A percentile compares a stretch with the other conserved stretches of the same genome.
phyloP scores from a whole-genome alignment of 1,284 basidiomycete species.

The Apiotrichum mycotoxinovorans region DNA sequence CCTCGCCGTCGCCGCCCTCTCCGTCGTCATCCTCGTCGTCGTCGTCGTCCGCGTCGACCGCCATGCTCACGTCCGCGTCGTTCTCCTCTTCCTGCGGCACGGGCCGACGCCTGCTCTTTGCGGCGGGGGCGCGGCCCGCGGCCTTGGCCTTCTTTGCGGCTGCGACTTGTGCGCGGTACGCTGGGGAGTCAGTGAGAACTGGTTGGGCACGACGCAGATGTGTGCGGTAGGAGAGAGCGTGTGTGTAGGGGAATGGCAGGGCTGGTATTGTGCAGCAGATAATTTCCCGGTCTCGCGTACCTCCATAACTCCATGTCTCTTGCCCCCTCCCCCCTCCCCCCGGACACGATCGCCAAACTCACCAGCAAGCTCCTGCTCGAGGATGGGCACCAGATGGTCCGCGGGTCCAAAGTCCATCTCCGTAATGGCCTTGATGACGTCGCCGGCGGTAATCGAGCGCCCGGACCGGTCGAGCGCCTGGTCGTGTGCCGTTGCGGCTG shows the following conservation, averaged over 20 bases:
- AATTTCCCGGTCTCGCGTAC: too few species aligned
- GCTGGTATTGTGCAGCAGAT: too few species aligned
- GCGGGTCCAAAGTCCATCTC: conserved; percentile 63
- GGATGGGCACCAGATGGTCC: conserved; percentile 63
- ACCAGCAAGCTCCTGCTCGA: conserved; percentile 73
- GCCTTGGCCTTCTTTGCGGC: conserved; percentile 36
- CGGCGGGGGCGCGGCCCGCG: conserved; percentile 24
- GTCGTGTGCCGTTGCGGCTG: conserved; percentile 62
- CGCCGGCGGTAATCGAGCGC: conserved; percentile 80
- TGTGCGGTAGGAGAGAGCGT: too few species aligned
- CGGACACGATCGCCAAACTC: too few species aligned
- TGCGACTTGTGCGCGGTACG: conserved; percentile 31
- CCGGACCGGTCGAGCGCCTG: conserved; percentile 76
- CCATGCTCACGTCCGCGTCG: conserved; percentile 14
- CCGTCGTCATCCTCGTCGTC: conserved; percentile 28
- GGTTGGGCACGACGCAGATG: too few species aligned
- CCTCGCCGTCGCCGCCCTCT: conserved; percentile 21
- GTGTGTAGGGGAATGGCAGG: too few species aligned
- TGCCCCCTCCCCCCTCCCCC: too few species aligned
- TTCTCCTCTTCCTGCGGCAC: conserved; percentile 8
- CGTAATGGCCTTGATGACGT: conserved; percentile 80
- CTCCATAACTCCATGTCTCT: too few species aligned
- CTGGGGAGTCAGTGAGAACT: conserved; percentile 19
- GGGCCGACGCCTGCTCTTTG: conserved; percentile 40
- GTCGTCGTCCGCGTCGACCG: conserved; percentile 39